These are phyloP conservation scores for Verticillium isaacii DNA, from an alignment of 2,329 filamentous ascomycete species.

Conservation along the genomic window DNA sequence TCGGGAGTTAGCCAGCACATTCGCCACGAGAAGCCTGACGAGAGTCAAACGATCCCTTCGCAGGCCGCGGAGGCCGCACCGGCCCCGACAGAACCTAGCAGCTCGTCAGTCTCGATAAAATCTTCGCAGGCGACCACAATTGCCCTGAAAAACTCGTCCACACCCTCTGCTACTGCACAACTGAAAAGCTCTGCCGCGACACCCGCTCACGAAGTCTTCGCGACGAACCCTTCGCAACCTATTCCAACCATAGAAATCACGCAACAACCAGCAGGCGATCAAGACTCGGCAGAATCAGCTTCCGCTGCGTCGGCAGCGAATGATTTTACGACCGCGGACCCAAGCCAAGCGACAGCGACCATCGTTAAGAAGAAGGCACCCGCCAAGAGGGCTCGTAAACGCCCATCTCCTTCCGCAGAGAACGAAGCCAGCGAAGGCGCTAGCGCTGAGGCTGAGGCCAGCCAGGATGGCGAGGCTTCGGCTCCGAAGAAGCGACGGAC, in stretches of 20 bases:
- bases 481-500: slow-evolving; percentile 3
- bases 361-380: slow-evolving; percentile 3
- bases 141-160: neutral
- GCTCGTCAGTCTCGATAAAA: neutral
- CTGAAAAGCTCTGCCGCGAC: neutral
- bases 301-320: neutral
- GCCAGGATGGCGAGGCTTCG: neutral
- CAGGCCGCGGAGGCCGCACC: neutral
- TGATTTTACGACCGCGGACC: neutral
- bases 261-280: neutral
- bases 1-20: neutral
- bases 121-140: neutral
- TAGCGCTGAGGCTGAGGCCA: neutral
- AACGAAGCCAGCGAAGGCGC: slow-evolving; percentile 10
- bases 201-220: neutral
- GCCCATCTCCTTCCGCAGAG: slow-evolving; percentile 7
- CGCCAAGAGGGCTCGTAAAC: slow-evolving; percentile 8
- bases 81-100: neutral
- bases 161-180: neutral
- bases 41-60: neutral
- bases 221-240: neutral
- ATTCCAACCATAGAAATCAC: neutral
- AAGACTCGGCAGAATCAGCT: neutral
- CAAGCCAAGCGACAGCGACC: neutral
- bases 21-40: neutral